Evolutionary conservation across 306 rosid species (phyloP).

Genomic region (Bauhinia variegata): DNA sequence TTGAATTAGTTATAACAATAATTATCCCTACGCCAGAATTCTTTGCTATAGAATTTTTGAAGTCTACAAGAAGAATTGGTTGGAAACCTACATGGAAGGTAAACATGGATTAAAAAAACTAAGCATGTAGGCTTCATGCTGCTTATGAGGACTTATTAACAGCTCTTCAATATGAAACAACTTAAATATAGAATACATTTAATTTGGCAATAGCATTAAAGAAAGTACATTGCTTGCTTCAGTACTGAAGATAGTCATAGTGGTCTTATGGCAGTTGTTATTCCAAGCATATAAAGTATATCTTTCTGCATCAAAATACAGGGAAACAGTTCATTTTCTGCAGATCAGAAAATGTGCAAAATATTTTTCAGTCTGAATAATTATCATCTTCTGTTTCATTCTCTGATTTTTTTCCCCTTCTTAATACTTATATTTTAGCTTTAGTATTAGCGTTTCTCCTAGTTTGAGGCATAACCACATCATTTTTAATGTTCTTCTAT

Average conservation of each 20-base stretch:
- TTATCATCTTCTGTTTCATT: not conserved
- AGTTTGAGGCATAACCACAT: conserved; percentile 26
- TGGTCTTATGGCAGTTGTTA: not conserved
- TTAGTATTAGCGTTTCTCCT: conserved; percentile 16
- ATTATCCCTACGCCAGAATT: not conserved
- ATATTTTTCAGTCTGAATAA: not conserved
- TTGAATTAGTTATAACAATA: not conserved
- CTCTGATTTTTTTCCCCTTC: too few relatives aligned
- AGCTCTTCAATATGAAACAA: not conserved
- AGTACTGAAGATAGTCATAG: too few relatives aligned
- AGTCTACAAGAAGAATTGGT: not conserved
- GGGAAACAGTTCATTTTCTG: too few relatives aligned
- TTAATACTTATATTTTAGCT: not conserved
- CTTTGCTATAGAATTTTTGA: not conserved
- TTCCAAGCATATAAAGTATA: not conserved
- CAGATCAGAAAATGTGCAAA: not conserved
- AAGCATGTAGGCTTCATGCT: not conserved
- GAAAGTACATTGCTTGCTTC: not conserved
- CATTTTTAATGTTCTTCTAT: conserved; percentile 25
- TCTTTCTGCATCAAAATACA: not conserved
- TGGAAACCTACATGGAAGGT: not conserved
- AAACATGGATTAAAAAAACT: too few relatives aligned
- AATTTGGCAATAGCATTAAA: not conserved
- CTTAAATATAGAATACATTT: too few relatives aligned
- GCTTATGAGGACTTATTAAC: not conserved